Evolutionary conservation across 805 yeast species (phyloP), one percentile per base, ranked within the genome.

Genomic region (Suhomyces vadensis): DNA sequence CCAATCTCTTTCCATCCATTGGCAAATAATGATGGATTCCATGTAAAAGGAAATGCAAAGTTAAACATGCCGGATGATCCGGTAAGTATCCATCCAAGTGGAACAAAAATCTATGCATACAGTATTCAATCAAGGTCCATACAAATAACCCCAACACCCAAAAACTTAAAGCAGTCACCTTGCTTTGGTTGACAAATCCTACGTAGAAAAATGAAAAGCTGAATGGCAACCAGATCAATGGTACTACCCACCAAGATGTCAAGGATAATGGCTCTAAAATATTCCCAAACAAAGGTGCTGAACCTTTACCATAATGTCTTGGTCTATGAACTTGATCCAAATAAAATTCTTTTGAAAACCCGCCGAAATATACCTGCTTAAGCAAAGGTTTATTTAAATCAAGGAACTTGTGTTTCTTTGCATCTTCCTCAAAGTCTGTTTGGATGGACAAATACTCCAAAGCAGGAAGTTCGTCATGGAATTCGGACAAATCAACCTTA

Each of bases 11-110:
- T 48, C 79, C 80, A 71, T 94, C 99, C 99, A 95, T 94, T 51
- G 99, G 99, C 54, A 94, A 76, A 65, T 87, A 94, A 67, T 94
- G 99, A 65, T 94, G 99, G 41, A 91, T 85, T 45, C 99, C 99
- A 58, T 94, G 99, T 53, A 92, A 73, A 46, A 90, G 65, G 74
- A 94, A 94, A 66, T 94, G 99, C 35, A 90, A 46, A 1, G 96
- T 80, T 57, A 86, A 83, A 6, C 87, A 86, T 16, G 78, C 38
- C 39, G 81, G 83, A 65, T 86, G 78, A 50, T 87, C 86, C 10
- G 99, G 99, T 47, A 95, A 75, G 61, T 83, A 79, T 41, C 81
- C 73, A 64, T 94, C 99, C 58, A 94, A 72, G 63, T 94, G 99
- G 83, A 94, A 94, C 48, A 94, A 65, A 64, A 90, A 90, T 56